Percentiles rank a stretch among this genome's conserved stretches.
Evolutionary conservation across 768 basidiomycete species (phyloP).

Genomic region (Tricholoma hemisulphureum): DNA sequence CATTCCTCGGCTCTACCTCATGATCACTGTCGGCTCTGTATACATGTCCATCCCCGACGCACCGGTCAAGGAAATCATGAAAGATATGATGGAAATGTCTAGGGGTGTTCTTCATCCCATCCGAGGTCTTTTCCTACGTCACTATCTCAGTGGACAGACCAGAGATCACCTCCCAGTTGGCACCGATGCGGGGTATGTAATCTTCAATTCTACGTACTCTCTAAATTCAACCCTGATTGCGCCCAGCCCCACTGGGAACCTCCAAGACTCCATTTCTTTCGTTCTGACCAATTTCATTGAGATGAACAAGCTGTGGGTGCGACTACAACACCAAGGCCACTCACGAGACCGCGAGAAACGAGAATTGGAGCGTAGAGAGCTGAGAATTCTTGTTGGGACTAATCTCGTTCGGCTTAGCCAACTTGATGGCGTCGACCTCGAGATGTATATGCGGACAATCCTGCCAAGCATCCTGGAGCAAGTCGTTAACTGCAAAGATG

Average conservation of each 20-base stretch:
- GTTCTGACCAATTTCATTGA: constrained; percentile 99
- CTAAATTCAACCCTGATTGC: constrained; percentile 1
- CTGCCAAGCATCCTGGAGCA: constrained; percentile 94
- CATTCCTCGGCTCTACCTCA: constrained; percentile 90
- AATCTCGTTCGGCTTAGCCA: constrained; percentile 95
- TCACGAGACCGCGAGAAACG: constrained; percentile 97
- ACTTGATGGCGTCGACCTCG: constrained; percentile 93
- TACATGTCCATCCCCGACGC: constrained; percentile 99
- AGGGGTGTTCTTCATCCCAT: constrained; percentile 97
- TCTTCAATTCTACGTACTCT: constrained; percentile 3
- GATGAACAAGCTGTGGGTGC: constrained; percentile 99
- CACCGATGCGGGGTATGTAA: constrained; percentile 68
- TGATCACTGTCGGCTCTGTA: constrained; percentile 99
- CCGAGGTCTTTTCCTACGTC: constrained; percentile 90
- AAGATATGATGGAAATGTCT: constrained; percentile 99
- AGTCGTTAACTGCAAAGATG: constrained; percentile 97
- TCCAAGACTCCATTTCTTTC: constrained; percentile 94
- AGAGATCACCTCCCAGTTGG: constrained; percentile 94
- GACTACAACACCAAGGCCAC: constrained; percentile 96
- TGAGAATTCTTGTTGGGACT: constrained; percentile 95
- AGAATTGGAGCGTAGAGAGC: constrained; percentile 91
- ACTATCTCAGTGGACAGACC: constrained; percentile 97
- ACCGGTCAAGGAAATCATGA: constrained; percentile 99
- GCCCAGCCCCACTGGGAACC: constrained; percentile 78
- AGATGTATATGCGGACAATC: constrained; percentile 83